Base-by-base conservation (phyloP, 768 basidiomycete species). In the Russula brevipes region DNA sequence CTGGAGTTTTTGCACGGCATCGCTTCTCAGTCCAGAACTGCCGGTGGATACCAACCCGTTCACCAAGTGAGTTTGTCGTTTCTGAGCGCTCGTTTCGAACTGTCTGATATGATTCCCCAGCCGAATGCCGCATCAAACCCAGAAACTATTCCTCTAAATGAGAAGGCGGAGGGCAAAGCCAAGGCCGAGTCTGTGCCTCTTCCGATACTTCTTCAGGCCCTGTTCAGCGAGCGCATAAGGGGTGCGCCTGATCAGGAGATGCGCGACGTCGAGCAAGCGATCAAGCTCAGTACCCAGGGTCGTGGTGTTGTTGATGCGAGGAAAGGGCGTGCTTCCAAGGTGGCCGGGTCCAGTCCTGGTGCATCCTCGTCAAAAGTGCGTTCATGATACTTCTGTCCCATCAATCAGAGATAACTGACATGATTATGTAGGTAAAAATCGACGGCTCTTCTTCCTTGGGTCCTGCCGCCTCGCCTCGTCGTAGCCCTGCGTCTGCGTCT, bases 231-330 rank as follows among this genome's bases (percentile, higher is more conserved):
- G 6, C 39, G 17, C 17, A 6, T 38, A 42, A 47, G 31, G 3
- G 54, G 63, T 24, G 33, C 24, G 36, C 19, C 30, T 38, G 59
- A 33, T 33, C 63, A 55, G 35, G 63, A 64, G 47, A 7, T 51
- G 30, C 53, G 57, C 5, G 63, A 64, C 35, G 0, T 60, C 2
- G 47, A 60, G 24, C 41, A 30, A 0, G 58, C 63, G 1, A 64
- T 64, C n/a, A 44, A 55, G 47, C 63, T 64, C 30, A 64, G 63
- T 46, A 47, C 60, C 2, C 47, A 60, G 49, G 53, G 60, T 36
- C 63, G 63, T n/a, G 31, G 56, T 38, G 35, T 36, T 24, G 24
- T 35, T 1, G 54, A 55, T 36, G 49, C 30, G 14, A 64, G 60
- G 54, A 45, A 39, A 16, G 47, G 47, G 4, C n/a, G 35, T 0